Percentiles rank a stretch among this genome's conserved stretches.
Evolutionary conservation across 1,284 basidiomycete species (phyloP).

Genomic region (Coniferiporia sulphurascens): DNA sequence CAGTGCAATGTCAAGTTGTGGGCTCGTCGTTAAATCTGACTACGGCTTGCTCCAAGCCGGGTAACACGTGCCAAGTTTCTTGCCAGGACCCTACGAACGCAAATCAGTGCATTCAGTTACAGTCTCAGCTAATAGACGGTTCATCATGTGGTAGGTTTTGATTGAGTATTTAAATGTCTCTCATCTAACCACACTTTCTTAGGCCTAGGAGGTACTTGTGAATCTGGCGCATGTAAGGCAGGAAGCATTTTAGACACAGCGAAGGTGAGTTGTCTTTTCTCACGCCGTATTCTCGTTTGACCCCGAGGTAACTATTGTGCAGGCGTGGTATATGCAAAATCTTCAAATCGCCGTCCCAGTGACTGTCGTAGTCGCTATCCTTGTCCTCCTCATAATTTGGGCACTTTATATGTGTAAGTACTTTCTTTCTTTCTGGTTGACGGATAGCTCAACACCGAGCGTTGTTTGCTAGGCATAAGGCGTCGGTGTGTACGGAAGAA

Average conservation of each 20-base stretch:
- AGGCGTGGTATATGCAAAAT: conserved; percentile 74
- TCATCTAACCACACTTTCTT: conserved; percentile 6
- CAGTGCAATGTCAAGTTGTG: conserved; percentile 75
- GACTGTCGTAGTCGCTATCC: conserved; percentile 64
- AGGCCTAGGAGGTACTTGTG: conserved; percentile 74
- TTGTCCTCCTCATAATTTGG: conserved; percentile 52
- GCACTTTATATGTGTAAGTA: conserved; percentile 27
- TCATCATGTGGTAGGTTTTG: conserved; percentile 70
- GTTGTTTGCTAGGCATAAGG: conserved; percentile 5
- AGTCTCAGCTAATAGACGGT: conserved; percentile 76
- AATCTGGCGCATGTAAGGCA: conserved; percentile 58
- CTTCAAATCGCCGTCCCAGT: conserved; percentile 79
- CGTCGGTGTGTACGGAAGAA: conserved; percentile 4
- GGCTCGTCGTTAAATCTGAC: conserved; percentile 68
- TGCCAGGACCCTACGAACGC: conserved; percentile 68
- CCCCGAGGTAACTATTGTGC: conserved; percentile 11
- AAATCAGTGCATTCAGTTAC: conserved; percentile 71
- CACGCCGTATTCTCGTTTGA: not conserved
- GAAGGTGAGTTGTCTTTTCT: conserved; percentile 38
- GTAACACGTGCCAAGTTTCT: conserved; percentile 71
- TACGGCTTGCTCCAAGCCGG: conserved; percentile 61
- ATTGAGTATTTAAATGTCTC: not conserved
- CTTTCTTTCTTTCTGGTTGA: not conserved
- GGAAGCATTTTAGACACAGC: conserved; percentile 62
- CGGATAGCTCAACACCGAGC: not conserved